Evolutionary conservation across 306 rosid genomes (phyloP).

Genomic region (Mucuna pruriens): DNA sequence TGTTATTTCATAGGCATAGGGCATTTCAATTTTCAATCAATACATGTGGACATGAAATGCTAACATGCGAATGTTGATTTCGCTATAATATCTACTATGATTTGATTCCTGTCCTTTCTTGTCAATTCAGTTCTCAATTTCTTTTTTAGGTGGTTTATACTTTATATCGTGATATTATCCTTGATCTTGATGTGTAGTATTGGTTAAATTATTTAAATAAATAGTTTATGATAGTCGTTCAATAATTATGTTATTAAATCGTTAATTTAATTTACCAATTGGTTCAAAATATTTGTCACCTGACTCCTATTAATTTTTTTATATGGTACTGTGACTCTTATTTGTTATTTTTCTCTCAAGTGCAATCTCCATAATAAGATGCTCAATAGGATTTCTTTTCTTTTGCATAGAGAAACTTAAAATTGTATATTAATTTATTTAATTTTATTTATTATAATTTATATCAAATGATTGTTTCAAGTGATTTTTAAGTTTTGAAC

Average conservation of each 20-base stretch:
- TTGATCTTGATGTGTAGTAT: neutral
- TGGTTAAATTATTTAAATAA: neutral
- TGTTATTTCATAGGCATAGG: conserved; percentile 25
- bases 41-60: conserved; percentile 41
- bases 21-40: conserved; percentile 30
- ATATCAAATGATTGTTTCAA: too few relatives aligned
- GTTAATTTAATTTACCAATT: too few relatives aligned
- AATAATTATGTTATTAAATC: too few relatives aligned
- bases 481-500: too few relatives aligned
- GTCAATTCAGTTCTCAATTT: neutral
- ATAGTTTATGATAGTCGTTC: neutral
- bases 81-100: neutral
- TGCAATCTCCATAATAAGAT: neutral
- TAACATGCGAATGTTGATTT: conserved; percentile 36
- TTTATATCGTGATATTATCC: neutral
- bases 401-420: neutral
- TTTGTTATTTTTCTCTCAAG: too few relatives aligned
- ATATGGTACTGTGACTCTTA: too few relatives aligned
- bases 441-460: too few relatives aligned
- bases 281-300: neutral
- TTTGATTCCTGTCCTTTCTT: conserved; percentile 19
- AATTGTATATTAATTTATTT: neutral
- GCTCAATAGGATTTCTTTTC: neutral
- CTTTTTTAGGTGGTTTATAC: neutral
- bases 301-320: neutral